These are phyloP conservation scores for Exophiala bonariae DNA, from an alignment of 2,329 filamentous ascomycete genomes.

Conservation along the genomic window DNA sequence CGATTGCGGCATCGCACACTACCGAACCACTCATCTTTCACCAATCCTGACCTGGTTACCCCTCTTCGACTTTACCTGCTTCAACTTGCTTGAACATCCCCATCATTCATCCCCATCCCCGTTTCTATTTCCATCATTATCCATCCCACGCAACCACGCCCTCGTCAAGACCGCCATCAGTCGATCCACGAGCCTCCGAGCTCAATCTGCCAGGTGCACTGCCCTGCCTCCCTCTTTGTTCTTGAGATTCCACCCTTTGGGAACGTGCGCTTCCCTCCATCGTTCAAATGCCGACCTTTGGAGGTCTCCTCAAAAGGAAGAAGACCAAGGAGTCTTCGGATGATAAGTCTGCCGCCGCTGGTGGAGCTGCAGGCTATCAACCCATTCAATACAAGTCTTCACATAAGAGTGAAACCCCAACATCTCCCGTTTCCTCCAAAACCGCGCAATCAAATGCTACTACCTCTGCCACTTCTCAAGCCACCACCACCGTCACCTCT, in stretches of 20 bases:
- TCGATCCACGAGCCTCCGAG: slow-evolving; percentile 16
- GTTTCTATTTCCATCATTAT: slow-evolving; percentile 12
- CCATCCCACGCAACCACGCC: too few species aligned
- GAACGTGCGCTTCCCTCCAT: slow-evolving; percentile 24
- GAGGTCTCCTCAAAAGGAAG: slow-evolving; percentile 93
- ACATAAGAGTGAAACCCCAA: slow-evolving; percentile 60
- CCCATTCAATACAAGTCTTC: slow-evolving; percentile 36
- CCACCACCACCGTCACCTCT: slow-evolving; percentile 25
- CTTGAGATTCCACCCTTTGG: slow-evolving; percentile 19
- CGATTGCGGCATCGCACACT: slow-evolving; percentile 18
- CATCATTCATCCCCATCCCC: neutral
- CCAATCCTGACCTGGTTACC: slow-evolving; percentile 22
- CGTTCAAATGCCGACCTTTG: slow-evolving; percentile 80
- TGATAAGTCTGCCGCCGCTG: slow-evolving; percentile 32
- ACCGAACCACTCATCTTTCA: slow-evolving; percentile 9
- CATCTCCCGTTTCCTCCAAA: slow-evolving; percentile 50
- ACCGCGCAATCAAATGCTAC: slow-evolving; percentile 32
- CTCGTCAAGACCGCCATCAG: slow-evolving; percentile 13
- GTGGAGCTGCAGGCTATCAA: slow-evolving; percentile 19
- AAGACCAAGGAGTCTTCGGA: slow-evolving; percentile 82
- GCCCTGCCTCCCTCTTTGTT: slow-evolving; percentile 9
- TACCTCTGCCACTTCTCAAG: slow-evolving; percentile 8
- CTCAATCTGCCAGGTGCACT: neutral
- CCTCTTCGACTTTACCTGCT: slow-evolving; percentile 10
- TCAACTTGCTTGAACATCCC: neutral